A percentile compares a stretch with the other conserved stretches of the same genome.
phyloP scores from a whole-genome alignment of 192 early-diverging fungal species.

The Dispira simplex region DNA sequence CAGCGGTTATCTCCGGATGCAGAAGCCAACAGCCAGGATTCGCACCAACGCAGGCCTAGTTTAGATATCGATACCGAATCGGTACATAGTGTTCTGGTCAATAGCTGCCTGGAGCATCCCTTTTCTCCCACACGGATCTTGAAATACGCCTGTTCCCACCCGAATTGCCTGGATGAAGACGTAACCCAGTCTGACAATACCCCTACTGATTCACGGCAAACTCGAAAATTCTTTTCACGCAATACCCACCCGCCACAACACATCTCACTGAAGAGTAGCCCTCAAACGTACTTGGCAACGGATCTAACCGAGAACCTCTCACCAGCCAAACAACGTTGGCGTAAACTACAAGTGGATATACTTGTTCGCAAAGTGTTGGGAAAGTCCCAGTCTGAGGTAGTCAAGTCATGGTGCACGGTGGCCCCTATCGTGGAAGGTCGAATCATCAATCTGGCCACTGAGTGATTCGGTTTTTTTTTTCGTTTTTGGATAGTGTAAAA shows the following conservation, averaged over 20 bases:
- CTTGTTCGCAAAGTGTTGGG: slow-evolving; percentile 21
- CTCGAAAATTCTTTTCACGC: background rate
- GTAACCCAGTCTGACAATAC: too few species aligned
- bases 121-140: slow-evolving; percentile 22
- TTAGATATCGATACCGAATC: slow-evolving; percentile 17
- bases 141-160: slow-evolving; percentile 16
- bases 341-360: slow-evolving; percentile 18
- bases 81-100: slow-evolving; percentile 13
- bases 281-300: slow-evolving; percentile 15
- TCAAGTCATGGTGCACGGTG: slow-evolving; percentile 39
- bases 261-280: slow-evolving; percentile 11
- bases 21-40: slow-evolving; percentile 15
- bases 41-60: slow-evolving; percentile 14
- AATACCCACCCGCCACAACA: background rate
- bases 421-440: slow-evolving; percentile 34
- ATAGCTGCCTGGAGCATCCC: slow-evolving; percentile 17
- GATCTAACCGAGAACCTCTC: slow-evolving; percentile 13
- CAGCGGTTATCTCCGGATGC: slow-evolving; percentile 16
- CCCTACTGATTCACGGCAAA: too few species aligned
- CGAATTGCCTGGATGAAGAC: background rate
- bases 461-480: background rate
- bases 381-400: slow-evolving; percentile 18
- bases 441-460: slow-evolving; percentile 18
- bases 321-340: slow-evolving; percentile 20
- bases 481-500: too few species aligned